Evolutionary conservation across 805 yeast genomes (phyloP).

Genomic region (Tetrapisispora phaffii): DNA sequence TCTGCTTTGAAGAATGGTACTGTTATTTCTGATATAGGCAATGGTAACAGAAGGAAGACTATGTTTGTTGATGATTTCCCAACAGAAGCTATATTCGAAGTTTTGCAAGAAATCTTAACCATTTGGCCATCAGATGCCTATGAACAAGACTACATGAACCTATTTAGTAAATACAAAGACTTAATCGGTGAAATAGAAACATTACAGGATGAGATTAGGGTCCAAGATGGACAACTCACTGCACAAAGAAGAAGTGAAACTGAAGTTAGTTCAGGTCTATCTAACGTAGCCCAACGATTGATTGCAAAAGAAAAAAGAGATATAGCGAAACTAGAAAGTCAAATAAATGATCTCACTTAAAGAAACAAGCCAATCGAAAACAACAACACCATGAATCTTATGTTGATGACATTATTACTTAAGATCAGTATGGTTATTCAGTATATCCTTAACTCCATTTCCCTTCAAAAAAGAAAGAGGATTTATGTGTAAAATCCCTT

Average conservation of each 20-base stretch:
- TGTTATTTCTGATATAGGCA: conserved; percentile 26
- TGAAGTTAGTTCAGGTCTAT: conserved; percentile 8
- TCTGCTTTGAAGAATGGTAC: conserved; percentile 35
- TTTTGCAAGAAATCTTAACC: conserved; percentile 27
- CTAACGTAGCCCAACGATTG: conserved; percentile 29
- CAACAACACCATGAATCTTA: not conserved
- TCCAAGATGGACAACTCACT: conserved; percentile 24
- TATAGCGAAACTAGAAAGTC: conserved; percentile 4
- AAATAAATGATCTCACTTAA: not conserved
- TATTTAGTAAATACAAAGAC: conserved; percentile 36
- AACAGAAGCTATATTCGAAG: conserved; percentile 20
- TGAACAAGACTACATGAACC: conserved; percentile 34
- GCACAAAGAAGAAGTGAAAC: conserved; percentile 5
- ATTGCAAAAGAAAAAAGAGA: conserved; percentile 11
- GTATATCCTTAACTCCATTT: no score
- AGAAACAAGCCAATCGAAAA: not conserved
- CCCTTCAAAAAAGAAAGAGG: no score
- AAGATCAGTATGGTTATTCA: no score
- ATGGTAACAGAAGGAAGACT: conserved; percentile 22
- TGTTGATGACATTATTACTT: no score
- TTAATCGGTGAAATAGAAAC: conserved; percentile 32
- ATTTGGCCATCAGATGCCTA: conserved; percentile 33
- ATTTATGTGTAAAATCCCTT: no score
- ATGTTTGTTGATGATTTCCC: conserved; percentile 32
- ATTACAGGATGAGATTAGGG: conserved; percentile 16